These are phyloP conservation scores for Exserohilum turcica DNA, from an alignment of 2,329 filamentous ascomycete genomes.

Conservation along the genomic window DNA sequence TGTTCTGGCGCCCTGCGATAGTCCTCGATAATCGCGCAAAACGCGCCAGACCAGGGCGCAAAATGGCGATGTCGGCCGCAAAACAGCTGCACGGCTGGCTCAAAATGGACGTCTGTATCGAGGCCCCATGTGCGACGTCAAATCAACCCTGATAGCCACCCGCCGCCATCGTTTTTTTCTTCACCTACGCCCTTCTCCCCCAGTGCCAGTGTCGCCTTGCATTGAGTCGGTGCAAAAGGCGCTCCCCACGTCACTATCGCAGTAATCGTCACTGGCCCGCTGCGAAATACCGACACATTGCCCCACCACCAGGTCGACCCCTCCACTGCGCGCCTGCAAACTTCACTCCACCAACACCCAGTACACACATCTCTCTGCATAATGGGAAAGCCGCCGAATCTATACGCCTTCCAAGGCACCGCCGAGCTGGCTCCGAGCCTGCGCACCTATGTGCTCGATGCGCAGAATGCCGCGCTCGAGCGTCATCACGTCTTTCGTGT, in stretches of 20 bases:
- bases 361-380: conserved; percentile 17
- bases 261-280: conserved; percentile 18
- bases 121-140: too few species aligned
- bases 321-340: conserved; percentile 19
- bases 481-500: conserved; percentile 89
- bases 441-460: conserved; percentile 79
- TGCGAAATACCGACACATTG: conserved; percentile 16
- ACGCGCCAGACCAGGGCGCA: conserved; percentile 10
- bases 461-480: conserved; percentile 76
- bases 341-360: conserved; percentile 14
- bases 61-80: conserved; percentile 9
- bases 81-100: conserved; percentile 16
- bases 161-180: neutral
- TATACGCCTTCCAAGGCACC: conserved; percentile 78
- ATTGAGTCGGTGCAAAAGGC: conserved; percentile 4
- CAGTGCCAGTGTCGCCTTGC: neutral
- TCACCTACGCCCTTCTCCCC: neutral
- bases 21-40: conserved; percentile 8
- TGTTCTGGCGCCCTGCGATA: conserved; percentile 2
- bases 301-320: conserved; percentile 18
- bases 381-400: conserved; percentile 58
- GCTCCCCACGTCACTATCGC: conserved; percentile 23
- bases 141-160: too few species aligned
- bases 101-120: conserved; percentile 13
- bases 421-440: conserved; percentile 76